A percentile compares a stretch with the other conserved stretches of the same genome.
These are phyloP conservation scores for Alternaria triticimaculans DNA, from an alignment of 2,329 filamentous ascomycete species.

Conservation along the genomic window DNA sequence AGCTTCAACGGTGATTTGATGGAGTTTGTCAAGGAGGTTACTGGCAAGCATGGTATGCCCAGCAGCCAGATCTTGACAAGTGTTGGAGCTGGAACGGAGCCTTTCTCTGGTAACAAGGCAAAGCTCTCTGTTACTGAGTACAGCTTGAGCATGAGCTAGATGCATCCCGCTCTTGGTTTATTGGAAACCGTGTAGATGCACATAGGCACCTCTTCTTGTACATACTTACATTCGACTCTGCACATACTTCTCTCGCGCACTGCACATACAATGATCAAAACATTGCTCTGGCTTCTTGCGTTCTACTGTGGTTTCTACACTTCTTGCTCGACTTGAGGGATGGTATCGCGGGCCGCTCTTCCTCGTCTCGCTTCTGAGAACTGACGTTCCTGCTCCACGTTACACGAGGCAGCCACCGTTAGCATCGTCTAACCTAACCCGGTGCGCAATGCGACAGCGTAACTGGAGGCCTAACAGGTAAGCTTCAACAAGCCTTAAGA, in stretches of 20 bases:
- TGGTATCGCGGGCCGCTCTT: not conserved
- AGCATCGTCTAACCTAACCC: no score
- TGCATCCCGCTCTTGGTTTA: not conserved
- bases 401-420: not conserved
- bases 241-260: not conserved
- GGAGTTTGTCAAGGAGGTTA: constrained; percentile 65
- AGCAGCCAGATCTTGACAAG: constrained; percentile 61
- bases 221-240: not conserved
- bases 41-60: constrained; percentile 55
- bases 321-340: not conserved
- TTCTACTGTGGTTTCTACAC: not conserved
- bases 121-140: constrained; percentile 53
- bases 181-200: not conserved
- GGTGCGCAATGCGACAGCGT: not conserved
- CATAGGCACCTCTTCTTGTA: not conserved
- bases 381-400: not conserved
- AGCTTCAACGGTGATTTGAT: constrained; percentile 65
- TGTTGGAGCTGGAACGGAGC: constrained; percentile 64
- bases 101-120: constrained; percentile 60
- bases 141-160: constrained; percentile 38
- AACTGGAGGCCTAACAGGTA: not conserved
- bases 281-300: not conserved
- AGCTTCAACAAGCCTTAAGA: not conserved
- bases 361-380: not conserved
- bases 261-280: not conserved